Evolutionary conservation across 305 asterid genomes (phyloP), one percentile per base, ranked within the genome.

Genomic region (Solanum aculeatissimum): DNA sequence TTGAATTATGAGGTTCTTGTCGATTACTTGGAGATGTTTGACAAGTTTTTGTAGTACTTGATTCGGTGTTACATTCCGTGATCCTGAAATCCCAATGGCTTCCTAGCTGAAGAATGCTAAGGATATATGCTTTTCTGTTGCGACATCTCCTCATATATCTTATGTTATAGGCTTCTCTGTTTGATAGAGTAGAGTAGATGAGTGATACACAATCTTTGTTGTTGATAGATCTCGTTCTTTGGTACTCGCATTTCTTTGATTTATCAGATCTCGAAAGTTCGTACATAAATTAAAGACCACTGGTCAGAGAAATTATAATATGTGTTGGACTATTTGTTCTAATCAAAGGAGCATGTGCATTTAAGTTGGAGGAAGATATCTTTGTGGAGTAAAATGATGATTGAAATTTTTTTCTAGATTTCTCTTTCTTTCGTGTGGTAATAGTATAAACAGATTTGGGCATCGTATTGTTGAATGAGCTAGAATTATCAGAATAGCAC

Each of bases 51-150:
- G 53, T 85, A 62, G 85, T 86, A 1, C 23, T 32, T 75, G 35
- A 68, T 83, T 60, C 62, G 83, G 83, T 86, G 6, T 85, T 85
- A 65, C 8, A 14, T 83, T 65, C n/a, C 27, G 38, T 35, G 82
- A 51, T 51, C 47, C 82, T 77, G 47, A 51, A 72, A 71, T 83
- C 29, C 27, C n/a, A 53, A 49, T 70, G 71, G 45, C 70, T 21
- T 58, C 4, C 62, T 10, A 54, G 54, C 83, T 42, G 43, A 23
- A 84, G 57, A 54, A 55, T 35, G 18, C 60, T n/a, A n/a, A 38
- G 5, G 8, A 40, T 16, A 42, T 23, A n/a, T 74, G 47, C 9
- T 38, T 69, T 70, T 70, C 32, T 70, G 83, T n/a, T 78, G 32
- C 49, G 53, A 32, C 11, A 32, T 53, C 66, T 78, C 51, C 27